Conservation (phyloP, 495 filamentous ascomycete genomes). For the Podospora comata region DNA sequence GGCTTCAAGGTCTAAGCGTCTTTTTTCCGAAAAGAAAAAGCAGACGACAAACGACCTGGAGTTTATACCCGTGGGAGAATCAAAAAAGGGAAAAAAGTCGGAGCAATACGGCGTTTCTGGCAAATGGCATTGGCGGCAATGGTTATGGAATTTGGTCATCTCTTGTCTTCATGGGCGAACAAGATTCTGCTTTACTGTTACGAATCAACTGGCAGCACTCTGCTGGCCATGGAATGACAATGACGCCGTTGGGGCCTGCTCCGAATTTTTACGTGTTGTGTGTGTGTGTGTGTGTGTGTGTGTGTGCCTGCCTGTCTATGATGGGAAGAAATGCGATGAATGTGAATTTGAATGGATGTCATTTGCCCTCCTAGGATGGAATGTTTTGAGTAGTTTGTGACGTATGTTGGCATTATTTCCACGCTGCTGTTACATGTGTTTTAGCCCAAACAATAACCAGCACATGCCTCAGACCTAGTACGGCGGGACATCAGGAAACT, state of each 20-base stretch:
- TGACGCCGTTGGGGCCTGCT: slow-evolving; percentile 5
- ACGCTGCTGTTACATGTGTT: no score
- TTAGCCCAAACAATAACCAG: no score
- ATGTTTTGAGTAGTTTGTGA: no score
- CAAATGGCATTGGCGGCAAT: slow-evolving; percentile 9
- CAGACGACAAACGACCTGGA: slow-evolving; percentile 7
- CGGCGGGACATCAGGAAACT: slow-evolving; percentile 17
- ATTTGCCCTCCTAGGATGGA: no score
- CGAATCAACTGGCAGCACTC: slow-evolving; percentile 5
- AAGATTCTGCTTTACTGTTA: slow-evolving; percentile 3
- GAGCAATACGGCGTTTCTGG: slow-evolving; percentile 6
- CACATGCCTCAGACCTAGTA: background rate
- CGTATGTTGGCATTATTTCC: no score
- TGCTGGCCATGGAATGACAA: slow-evolving; percentile 7
- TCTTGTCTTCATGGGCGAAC: slow-evolving; percentile 1
- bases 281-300: background rate
- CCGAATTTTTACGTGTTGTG: background rate
- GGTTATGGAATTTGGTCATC: slow-evolving; percentile 11
- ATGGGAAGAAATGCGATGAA: no score
- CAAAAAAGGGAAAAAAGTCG: background rate
- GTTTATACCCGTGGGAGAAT: slow-evolving; percentile 7
- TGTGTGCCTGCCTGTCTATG: background rate
- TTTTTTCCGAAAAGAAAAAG: background rate
- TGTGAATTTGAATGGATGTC: no score
- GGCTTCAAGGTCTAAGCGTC: slow-evolving; percentile 95